Percentiles rank a stretch among this genome's conserved stretches.
Evolutionary conservation across 768 basidiomycete genomes (phyloP).

Genomic region (Hemileccinum rubropunctum): DNA sequence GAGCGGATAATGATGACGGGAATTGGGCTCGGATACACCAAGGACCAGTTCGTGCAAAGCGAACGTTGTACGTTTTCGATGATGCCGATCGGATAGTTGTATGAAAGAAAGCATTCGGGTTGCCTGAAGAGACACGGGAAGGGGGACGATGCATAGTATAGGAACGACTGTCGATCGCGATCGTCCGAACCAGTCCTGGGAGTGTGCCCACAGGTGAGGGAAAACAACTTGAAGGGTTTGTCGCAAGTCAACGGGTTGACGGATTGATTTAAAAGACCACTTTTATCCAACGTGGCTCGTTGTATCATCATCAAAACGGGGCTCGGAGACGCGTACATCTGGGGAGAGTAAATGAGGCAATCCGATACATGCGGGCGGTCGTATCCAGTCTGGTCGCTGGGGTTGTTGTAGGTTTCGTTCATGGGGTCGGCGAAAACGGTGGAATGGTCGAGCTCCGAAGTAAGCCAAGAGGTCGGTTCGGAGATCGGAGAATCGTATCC

Average conservation of each 20-base stretch:
- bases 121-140: background rate
- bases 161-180: constrained; percentile 1
- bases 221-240: constrained; percentile 4
- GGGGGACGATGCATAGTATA: constrained; percentile 7
- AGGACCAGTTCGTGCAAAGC: constrained; percentile 4
- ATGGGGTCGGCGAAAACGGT: background rate
- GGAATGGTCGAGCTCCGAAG: background rate
- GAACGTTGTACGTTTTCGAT: constrained; percentile 11
- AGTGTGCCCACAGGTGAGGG: background rate
- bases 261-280: background rate
- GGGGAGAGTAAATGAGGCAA: background rate
- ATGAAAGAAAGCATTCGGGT: background rate
- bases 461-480: background rate
- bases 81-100: constrained; percentile 7
- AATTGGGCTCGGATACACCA: constrained; percentile 18
- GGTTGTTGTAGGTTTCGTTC: background rate
- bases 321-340: constrained; percentile 10
- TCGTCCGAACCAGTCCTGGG: constrained; percentile 5
- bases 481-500: background rate
- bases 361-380: background rate
- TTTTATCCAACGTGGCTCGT: constrained; percentile 3
- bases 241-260: background rate
- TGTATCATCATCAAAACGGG: constrained; percentile 12
- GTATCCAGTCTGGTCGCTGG: background rate
- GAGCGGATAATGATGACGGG: constrained; percentile 20